Conservation (phyloP, 208 protist species). For the Herpetomonas samuelpessoai region DNA sequence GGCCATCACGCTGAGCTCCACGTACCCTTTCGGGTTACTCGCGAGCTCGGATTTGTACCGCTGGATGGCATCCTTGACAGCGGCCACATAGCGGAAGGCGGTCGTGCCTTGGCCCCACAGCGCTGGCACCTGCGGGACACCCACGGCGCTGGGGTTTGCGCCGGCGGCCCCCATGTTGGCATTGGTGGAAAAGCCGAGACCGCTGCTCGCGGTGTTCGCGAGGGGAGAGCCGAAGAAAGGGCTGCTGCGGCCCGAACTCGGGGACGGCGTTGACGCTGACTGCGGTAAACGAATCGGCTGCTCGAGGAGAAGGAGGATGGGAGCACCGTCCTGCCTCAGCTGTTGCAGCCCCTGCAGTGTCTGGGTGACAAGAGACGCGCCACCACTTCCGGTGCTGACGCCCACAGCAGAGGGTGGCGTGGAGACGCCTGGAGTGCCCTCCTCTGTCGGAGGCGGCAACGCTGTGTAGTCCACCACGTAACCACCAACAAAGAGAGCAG, state of each 20-base stretch:
- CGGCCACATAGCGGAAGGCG: slow-evolving; percentile 32
- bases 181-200: slow-evolving; percentile 2
- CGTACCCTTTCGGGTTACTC: slow-evolving; percentile 24
- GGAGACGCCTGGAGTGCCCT: too few relatives aligned
- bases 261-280: background rate
- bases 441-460: background rate
- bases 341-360: slow-evolving; percentile 5
- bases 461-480: background rate
- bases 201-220: slow-evolving; percentile 1
- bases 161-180: slow-evolving; percentile 8
- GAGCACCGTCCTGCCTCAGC: slow-evolving; percentile 9
- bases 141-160: slow-evolving; percentile 9
- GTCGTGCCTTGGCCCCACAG: slow-evolving; percentile 40
- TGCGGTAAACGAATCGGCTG: slow-evolving; percentile 4
- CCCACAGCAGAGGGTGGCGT: background rate
- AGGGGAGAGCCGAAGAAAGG: background rate
- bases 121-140: slow-evolving; percentile 22
- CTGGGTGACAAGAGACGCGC: background rate
- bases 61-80: slow-evolving; percentile 29
- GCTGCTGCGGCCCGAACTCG: background rate
- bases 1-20: slow-evolving; percentile 24
- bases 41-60: slow-evolving; percentile 27
- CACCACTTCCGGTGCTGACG: background rate
- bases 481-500: background rate
- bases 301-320: slow-evolving; percentile 10